Evolutionary conservation across 768 basidiomycete species (phyloP).

Genomic region (Daedalea quercina): DNA sequence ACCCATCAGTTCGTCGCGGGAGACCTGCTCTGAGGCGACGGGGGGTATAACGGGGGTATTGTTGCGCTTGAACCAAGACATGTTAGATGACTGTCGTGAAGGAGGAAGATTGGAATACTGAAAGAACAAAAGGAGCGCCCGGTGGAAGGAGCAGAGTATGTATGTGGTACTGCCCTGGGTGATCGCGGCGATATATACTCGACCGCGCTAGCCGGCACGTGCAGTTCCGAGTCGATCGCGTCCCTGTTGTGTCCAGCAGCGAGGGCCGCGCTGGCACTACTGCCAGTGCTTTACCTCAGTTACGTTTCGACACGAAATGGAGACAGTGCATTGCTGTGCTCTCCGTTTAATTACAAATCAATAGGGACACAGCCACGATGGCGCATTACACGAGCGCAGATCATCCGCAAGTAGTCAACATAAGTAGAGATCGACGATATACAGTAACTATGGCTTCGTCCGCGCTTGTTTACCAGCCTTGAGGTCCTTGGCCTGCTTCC

Average conservation of each 20-base stretch:
- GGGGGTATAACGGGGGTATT: constrained; percentile 64
- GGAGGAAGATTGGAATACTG: not conserved
- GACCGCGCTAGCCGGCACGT: not conserved
- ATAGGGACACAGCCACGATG: too few relatives aligned
- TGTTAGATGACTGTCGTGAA: constrained; percentile 19
- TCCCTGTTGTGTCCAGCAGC: not conserved
- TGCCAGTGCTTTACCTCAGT: too few relatives aligned
- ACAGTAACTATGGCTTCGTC: constrained; percentile 15
- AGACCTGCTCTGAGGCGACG: constrained; percentile 32
- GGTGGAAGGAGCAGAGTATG: constrained; percentile 3
- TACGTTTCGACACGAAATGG: too few relatives aligned
- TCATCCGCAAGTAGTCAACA: too few relatives aligned
- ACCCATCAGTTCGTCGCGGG: constrained; percentile 21
- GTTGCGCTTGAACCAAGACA: constrained; percentile 69
- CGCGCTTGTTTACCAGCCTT: constrained; percentile 27
- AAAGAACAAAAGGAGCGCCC: not conserved
- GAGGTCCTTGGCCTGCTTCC: constrained; percentile 47
- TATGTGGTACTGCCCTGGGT: constrained; percentile 1
- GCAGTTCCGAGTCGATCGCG: not conserved
- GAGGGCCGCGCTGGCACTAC: not conserved
- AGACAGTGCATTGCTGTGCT: too few relatives aligned
- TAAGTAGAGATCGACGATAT: not conserved
- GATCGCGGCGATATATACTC: not conserved
- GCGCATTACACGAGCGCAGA: too few relatives aligned
- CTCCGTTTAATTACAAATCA: too few relatives aligned